Conservation (phyloP, 2,329 filamentous ascomycete genomes). For the Arthroderma sp. region DNA sequence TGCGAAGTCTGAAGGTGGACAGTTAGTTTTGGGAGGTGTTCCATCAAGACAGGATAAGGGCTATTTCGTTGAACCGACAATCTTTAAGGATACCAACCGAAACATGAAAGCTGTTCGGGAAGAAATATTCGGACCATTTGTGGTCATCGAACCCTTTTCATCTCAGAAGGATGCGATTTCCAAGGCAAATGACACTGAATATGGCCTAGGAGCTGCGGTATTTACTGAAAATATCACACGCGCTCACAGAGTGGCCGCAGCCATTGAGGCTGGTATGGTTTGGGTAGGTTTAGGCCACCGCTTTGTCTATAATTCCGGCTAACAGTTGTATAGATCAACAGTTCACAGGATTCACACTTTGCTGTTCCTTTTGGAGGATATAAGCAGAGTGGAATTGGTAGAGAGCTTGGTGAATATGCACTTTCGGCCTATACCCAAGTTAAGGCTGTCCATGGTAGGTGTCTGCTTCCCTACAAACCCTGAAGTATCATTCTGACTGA, state of each 20-base stretch:
- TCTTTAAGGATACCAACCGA: constrained; percentile 52
- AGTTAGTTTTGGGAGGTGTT: constrained; percentile 31
- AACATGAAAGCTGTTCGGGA: constrained; percentile 63
- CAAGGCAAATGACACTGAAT: constrained; percentile 70
- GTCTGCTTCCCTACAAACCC: not conserved
- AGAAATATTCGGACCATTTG: constrained; percentile 66
- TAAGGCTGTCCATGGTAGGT: not conserved
- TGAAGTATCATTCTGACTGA: not conserved
- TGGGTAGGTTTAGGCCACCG: constrained; percentile 31
- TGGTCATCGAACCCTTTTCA: constrained; percentile 52
- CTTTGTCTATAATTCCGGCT: no score
- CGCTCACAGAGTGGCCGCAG: constrained; percentile 43
- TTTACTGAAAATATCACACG: constrained; percentile 56
- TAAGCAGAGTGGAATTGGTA: no score
- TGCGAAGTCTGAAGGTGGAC: constrained; percentile 41
- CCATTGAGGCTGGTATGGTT: constrained; percentile 43
- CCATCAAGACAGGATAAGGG: constrained; percentile 31
- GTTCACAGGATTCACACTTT: no score
- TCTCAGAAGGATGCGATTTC: constrained; percentile 53
- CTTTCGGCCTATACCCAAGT: not conserved
- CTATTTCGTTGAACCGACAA: constrained; percentile 46
- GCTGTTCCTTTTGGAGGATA: no score
- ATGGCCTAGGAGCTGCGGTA: constrained; percentile 57
- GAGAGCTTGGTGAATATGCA: no score
- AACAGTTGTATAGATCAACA: no score